Conservation (phyloP, 2,329 filamentous ascomycete genomes). For the Orbilia quercus region DNA sequence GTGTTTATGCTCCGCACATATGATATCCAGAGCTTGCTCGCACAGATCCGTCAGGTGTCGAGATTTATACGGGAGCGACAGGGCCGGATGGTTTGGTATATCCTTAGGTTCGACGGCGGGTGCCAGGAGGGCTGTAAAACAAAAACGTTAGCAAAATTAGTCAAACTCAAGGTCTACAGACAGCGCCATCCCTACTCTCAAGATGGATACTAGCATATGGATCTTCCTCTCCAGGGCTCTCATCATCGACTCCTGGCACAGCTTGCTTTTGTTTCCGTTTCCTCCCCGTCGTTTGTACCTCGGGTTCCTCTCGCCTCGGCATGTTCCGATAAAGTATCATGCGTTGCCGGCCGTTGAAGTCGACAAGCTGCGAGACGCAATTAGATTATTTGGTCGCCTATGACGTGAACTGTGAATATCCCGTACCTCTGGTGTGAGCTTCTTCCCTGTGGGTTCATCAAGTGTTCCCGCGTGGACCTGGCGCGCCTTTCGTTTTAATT, state of each 20-base stretch:
- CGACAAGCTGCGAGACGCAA: constrained; percentile 70
- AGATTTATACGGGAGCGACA: constrained; percentile 79
- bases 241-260: constrained; percentile 36
- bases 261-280: constrained; percentile 56
- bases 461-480: constrained; percentile 78
- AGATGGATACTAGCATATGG: constrained; percentile 78
- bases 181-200: constrained; percentile 68
- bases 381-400: constrained; percentile 8
- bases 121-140: constrained; percentile 73
- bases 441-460: constrained; percentile 73
- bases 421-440: constrained; percentile 76
- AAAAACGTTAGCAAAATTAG: constrained; percentile 54
- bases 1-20: constrained; percentile 78
- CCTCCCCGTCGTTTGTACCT: constrained; percentile 39
- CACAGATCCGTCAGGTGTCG: constrained; percentile 78
- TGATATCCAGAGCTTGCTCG: constrained; percentile 74
- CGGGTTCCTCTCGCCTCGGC: constrained; percentile 45
- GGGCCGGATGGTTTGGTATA: constrained; percentile 77
- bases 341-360: constrained; percentile 78
- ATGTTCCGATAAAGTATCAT: constrained; percentile 75
- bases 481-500: constrained; percentile 78
- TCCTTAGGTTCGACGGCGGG: constrained; percentile 80
- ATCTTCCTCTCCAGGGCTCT: constrained; percentile 71
- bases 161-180: not conserved
- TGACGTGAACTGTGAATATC: constrained; percentile 57